phyloP scores from a whole-genome alignment of 306 rosid species.

The Urtica urens region DNA sequence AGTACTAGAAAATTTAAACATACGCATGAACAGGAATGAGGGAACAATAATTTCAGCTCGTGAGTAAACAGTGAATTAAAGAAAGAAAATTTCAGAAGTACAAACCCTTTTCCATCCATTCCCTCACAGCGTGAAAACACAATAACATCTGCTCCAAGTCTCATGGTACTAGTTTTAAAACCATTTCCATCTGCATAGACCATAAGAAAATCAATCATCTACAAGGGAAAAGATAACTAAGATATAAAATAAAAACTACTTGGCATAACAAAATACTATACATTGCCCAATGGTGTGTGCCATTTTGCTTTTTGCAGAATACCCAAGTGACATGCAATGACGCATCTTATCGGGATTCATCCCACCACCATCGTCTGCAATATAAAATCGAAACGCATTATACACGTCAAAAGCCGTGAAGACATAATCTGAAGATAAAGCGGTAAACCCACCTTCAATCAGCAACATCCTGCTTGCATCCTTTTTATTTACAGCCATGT shows the following conservation, averaged over 20 bases:
- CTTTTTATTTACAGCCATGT: slow-evolving; percentile 60
- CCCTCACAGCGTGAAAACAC: slow-evolving; percentile 78
- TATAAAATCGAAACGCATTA: not conserved
- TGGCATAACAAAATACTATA: slow-evolving; percentile 17
- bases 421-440: not conserved
- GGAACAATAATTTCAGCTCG: no score
- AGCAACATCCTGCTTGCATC: slow-evolving; percentile 63
- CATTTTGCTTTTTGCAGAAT: slow-evolving; percentile 73
- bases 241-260: not conserved
- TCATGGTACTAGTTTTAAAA: slow-evolving; percentile 94
- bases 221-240: not conserved
- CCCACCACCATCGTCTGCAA: slow-evolving; percentile 97
- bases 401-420: slow-evolving; percentile 9
- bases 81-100: not conserved
- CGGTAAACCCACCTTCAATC: slow-evolving; percentile 51
- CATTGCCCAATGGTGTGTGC: slow-evolving; percentile 94
- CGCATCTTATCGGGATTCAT: slow-evolving; percentile 98
- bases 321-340: slow-evolving; percentile 95
- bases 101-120: slow-evolving; percentile 56
- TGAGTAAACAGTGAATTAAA: not conserved
- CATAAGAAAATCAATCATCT: slow-evolving; percentile 21
- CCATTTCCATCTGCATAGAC: slow-evolving; percentile 86
- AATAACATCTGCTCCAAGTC: slow-evolving; percentile 96
- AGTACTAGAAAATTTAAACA: no score
- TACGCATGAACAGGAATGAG: no score